Conservation (phyloP, 1,284 basidiomycete species). For the Earliella scabrosa region DNA sequence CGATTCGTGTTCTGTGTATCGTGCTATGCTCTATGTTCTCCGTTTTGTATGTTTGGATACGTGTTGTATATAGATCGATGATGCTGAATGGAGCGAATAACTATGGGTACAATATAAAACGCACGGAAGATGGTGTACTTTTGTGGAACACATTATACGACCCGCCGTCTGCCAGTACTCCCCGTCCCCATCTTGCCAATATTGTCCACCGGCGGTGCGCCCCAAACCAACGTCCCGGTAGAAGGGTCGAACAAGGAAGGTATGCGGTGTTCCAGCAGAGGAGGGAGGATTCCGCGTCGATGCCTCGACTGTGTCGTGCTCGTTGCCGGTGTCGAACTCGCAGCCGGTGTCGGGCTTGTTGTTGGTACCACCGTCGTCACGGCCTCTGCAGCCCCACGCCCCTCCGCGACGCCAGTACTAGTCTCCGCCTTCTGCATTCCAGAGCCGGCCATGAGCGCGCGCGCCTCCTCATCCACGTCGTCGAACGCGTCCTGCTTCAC, state of each 20-base stretch:
- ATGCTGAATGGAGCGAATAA: constrained; percentile 15
- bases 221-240: constrained; percentile 66
- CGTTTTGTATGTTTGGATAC: constrained; percentile 3
- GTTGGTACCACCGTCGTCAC: background rate
- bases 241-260: constrained; percentile 61
- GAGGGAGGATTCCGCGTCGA: constrained; percentile 48
- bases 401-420: constrained; percentile 24
- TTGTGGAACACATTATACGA: constrained; percentile 5
- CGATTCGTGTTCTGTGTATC: too few species aligned
- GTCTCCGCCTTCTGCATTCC: constrained; percentile 36
- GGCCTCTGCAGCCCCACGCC: constrained; percentile 12
- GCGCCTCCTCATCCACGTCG: constrained; percentile 80
- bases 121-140: constrained; percentile 15
- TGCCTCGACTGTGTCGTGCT: constrained; percentile 5
- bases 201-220: constrained; percentile 69
- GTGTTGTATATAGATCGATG: background rate
- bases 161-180: constrained; percentile 9
- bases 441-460: constrained; percentile 48
- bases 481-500: constrained; percentile 94
- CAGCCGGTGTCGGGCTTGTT: background rate
- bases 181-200: constrained; percentile 44
- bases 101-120: constrained; percentile 19
- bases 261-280: constrained; percentile 46
- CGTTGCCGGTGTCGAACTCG: constrained; percentile 5
- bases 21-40: background rate